These are phyloP conservation scores for Trichopus zeylanicus DNA, from an alignment of 116 monocot genomes.

Conservation along the genomic window DNA sequence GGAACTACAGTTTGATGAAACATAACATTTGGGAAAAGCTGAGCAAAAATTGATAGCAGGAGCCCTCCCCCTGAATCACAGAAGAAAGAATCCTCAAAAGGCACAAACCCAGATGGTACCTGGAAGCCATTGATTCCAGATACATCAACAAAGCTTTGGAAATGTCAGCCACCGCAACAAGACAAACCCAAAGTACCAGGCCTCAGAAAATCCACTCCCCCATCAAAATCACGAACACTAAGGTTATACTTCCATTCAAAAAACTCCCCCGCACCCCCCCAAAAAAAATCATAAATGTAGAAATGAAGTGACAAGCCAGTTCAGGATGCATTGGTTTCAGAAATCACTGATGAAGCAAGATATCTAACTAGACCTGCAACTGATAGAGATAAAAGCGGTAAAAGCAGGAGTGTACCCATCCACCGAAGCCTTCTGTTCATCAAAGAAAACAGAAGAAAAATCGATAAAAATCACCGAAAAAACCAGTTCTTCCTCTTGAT, in stretches of 20 bases:
- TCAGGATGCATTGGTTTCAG: conserved; percentile 1
- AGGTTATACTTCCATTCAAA: too few relatives aligned
- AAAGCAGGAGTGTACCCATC: neutral
- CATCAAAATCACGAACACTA: neutral
- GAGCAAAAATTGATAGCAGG: neutral
- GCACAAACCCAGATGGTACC: neutral
- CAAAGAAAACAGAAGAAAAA: too few relatives aligned
- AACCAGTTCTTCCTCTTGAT: too few relatives aligned
- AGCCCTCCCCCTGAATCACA: too few relatives aligned
- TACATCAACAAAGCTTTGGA: neutral
- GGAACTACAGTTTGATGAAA: neutral
- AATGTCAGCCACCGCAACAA: neutral
- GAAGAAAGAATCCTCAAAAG: neutral
- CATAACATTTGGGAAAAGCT: neutral
- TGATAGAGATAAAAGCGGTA: neutral
- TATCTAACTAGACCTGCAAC: neutral
- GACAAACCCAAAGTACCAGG: neutral
- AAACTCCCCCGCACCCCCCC: too few relatives aligned
- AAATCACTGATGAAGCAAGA: neutral
- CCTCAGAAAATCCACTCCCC: neutral
- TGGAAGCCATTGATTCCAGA: neutral
- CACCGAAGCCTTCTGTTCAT: too few relatives aligned
- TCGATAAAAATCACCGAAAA: too few relatives aligned
- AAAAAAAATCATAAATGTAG: neutral
- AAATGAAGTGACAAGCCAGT: neutral